Base-by-base conservation (phyloP, 129 eudicot genomes). In the Glebionis coronaria region DNA sequence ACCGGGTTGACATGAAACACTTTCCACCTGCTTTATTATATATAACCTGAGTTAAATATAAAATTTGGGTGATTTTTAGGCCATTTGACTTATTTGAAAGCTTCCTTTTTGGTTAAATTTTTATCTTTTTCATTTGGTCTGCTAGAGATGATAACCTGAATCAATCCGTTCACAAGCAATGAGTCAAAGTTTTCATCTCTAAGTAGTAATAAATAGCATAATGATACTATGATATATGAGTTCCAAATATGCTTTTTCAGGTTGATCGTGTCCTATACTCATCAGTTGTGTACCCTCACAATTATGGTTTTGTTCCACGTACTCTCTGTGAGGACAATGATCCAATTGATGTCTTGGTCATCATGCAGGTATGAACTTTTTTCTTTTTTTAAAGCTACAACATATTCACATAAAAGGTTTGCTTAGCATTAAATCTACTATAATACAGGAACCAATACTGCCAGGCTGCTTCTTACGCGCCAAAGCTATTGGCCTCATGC, bases 391-490 rank as follows among this genome's bases (percentile, higher is more conserved):
- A 12, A 42, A 23, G n/a, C 57, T 68, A 9, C 14, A 40, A 44
- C 9, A 35, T 35, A 6, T 6, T 35, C 42, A 35, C 42, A 35
- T 35, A 5, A 35, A 8, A 6, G 6, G 42, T 35, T 35, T 35
- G 42, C 9, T 47, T 29, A 47, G 49, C 13, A 40, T 54, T 9
- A 6, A 20, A 71, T 49, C n/a, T 61, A 52, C 14, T 29, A n/a
- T 44, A 64, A 44, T 75, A n/a, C 87, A 91, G 98, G 98, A 92
- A 67, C 98, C 98, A 4, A 87, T 92, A 29, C 72, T 92, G 67
- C 98, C 96, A 5, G 98, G 98, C 7, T 85, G 95, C 77, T 92
- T 92, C 82, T 82, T 92, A 47, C 84, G 98, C 13, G 98, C 98
- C 28, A 88, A 82, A 69, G 96, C 98, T 27, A 88, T 92, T 21